phyloP scores from a whole-genome alignment of 2,329 filamentous ascomycete species.

The Beauveria medogensis region DNA sequence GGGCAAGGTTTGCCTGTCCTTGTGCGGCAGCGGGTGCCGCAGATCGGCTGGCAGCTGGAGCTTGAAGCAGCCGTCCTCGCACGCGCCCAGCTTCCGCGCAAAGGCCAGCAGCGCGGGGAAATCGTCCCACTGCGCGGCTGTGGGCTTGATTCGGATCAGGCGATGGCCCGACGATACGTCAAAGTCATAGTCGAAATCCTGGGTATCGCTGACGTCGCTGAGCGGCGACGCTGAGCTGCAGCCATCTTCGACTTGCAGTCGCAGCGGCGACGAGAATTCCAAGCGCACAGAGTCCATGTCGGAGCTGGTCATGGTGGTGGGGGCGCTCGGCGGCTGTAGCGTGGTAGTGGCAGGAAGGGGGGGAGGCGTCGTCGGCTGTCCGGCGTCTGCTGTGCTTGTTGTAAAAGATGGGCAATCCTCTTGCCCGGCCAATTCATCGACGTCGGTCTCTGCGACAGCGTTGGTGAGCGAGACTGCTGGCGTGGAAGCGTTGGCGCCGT shows the following conservation, averaged over 20 bases:
- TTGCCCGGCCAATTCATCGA: background rate
- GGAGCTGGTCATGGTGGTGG: background rate
- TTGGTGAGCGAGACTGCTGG: background rate
- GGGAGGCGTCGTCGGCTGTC: background rate
- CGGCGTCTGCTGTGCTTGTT: background rate
- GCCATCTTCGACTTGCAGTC: background rate
- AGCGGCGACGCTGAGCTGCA: background rate
- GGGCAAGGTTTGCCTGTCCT: conserved; percentile 20
- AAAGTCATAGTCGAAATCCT: conserved; percentile 23
- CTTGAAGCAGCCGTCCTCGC: conserved; percentile 31
- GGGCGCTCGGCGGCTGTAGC: background rate
- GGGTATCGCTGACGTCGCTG: conserved; percentile 10
- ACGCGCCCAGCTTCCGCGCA: conserved; percentile 23
- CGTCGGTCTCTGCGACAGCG: background rate
- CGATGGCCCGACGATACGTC: conserved; percentile 22
- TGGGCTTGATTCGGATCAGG: conserved; percentile 28
- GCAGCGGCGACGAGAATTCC: background rate
- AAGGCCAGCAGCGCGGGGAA: conserved; percentile 28
- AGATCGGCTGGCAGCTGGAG: conserved; percentile 26
- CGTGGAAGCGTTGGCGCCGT: background rate
- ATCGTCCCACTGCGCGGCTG: conserved; percentile 27
- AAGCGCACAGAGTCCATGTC: background rate
- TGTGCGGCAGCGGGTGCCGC: conserved; percentile 24
- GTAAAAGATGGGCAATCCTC: background rate
- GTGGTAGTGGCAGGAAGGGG: background rate